phyloP scores from a whole-genome alignment of 306 rosid species.

The Luffa aegyptiaca region DNA sequence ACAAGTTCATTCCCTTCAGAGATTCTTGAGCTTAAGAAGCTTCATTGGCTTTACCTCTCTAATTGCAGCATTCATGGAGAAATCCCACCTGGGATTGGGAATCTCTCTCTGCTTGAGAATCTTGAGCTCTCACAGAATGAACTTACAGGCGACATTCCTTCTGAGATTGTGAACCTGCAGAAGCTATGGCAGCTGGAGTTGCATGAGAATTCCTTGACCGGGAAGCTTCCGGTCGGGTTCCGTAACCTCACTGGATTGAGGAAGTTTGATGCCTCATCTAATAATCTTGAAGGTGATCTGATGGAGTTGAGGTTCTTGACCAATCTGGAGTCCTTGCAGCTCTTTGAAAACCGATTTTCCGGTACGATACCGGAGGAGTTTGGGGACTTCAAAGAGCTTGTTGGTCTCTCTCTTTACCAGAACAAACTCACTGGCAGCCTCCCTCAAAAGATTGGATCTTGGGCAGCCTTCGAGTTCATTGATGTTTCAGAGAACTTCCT shows the following conservation, averaged over 20 bases:
- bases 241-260: constrained; percentile 54
- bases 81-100: constrained; percentile 57
- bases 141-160: constrained; percentile 52
- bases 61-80: constrained; percentile 56
- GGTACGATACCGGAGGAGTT: constrained; percentile 62
- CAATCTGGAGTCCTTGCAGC: constrained; percentile 43
- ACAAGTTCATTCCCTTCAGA: constrained; percentile 41
- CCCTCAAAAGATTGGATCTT: constrained; percentile 68
- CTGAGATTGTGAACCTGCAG: constrained; percentile 39
- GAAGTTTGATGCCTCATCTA: constrained; percentile 43
- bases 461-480: constrained; percentile 33
- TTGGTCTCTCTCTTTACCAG: constrained; percentile 37
- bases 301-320: constrained; percentile 46
- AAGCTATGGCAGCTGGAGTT: constrained; percentile 55
- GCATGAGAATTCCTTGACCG: constrained; percentile 41
- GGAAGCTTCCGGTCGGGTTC: constrained; percentile 50
- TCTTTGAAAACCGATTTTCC: constrained; percentile 41
- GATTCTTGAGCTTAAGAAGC: constrained; percentile 43
- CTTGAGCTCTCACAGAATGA: constrained; percentile 60
- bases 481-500: constrained; percentile 74
- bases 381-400: constrained; percentile 44
- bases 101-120: constrained; percentile 45
- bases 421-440: constrained; percentile 59
- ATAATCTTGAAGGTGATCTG: constrained; percentile 59
- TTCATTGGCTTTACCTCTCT: constrained; percentile 69